phyloP scores from a whole-genome alignment of 768 basidiomycete species.

The Pisolithus microcarpus region DNA sequence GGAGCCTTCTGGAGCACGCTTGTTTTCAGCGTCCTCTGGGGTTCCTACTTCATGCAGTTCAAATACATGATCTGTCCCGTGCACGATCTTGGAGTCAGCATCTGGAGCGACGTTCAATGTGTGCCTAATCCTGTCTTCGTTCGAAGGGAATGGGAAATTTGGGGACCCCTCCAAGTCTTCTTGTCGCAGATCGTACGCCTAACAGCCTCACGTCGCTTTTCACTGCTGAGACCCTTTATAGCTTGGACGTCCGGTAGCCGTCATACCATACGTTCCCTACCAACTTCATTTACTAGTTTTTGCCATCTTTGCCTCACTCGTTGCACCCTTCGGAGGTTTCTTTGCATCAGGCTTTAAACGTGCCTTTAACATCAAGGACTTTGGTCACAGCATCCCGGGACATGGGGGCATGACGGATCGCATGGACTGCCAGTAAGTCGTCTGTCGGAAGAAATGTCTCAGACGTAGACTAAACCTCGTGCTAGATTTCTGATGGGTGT shows the following conservation, averaged over 20 bases:
- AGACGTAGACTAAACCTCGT: constrained; percentile 10
- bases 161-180: constrained; percentile 52
- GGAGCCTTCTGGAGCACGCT: constrained; percentile 95
- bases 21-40: constrained; percentile 75
- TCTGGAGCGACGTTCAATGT: constrained; percentile 73
- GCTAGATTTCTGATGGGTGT: constrained; percentile 95
- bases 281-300: constrained; percentile 90
- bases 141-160: constrained; percentile 74
- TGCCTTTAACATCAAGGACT: constrained; percentile 98
- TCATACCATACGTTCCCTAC: constrained; percentile 87
- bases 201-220: neutral
- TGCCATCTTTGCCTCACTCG: constrained; percentile 90
- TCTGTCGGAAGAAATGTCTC: neutral
- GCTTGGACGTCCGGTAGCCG: constrained; percentile 62
- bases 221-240: constrained; percentile 20
- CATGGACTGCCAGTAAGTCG: constrained; percentile 98
- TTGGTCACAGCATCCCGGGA: constrained; percentile 95
- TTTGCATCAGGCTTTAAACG: constrained; percentile 99
- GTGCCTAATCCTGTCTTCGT: constrained; percentile 89
- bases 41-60: constrained; percentile 89
- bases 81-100: constrained; percentile 86
- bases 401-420: constrained; percentile 99
- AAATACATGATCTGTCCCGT: constrained; percentile 99
- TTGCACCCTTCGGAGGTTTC: constrained; percentile 98
- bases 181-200: constrained; percentile 57